These are phyloP conservation scores for Takakia lepidozioides DNA, from an alignment of 225 moss, liverwort and hornwort genomes.

Conservation along the genomic window DNA sequence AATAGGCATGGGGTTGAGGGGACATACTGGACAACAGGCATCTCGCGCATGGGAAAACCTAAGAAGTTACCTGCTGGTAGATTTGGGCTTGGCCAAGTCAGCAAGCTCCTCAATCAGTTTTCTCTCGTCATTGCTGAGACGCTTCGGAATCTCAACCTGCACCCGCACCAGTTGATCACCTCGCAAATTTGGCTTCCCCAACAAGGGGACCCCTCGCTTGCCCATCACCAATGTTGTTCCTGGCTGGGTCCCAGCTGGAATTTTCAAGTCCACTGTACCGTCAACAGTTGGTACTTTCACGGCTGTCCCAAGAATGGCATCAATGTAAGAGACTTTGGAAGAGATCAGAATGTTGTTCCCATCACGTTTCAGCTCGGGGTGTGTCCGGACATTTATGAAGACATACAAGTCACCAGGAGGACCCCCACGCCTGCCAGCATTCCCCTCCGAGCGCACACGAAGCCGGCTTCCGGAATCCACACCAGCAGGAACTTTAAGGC, in stretches of 20 bases:
- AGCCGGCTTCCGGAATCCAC: constrained; percentile 90
- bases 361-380: constrained; percentile 79
- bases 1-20: too few species aligned
- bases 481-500: constrained; percentile 86
- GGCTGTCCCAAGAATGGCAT: constrained; percentile 86
- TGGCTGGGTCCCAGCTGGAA: constrained; percentile 89
- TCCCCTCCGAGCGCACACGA: constrained; percentile 80
- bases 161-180: constrained; percentile 87
- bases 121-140: constrained; percentile 70
- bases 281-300: constrained; percentile 90
- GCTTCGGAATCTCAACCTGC: constrained; percentile 91
- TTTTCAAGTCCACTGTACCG: constrained; percentile 81
- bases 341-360: constrained; percentile 78
- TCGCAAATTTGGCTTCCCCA: constrained; percentile 82
- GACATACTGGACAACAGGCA: too few species aligned
- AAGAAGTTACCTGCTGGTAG: constrained; percentile 42
- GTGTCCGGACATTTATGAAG: constrained; percentile 70
- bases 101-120: constrained; percentile 89
- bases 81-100: constrained; percentile 71
- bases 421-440: constrained; percentile 76
- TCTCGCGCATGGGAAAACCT: too few species aligned
- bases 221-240: constrained; percentile 90
- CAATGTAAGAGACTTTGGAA: constrained; percentile 70
- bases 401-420: constrained; percentile 91
- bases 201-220: constrained; percentile 77